phyloP scores from a whole-genome alignment of 2,329 filamentous ascomycete genomes.

The Penicillium fuscoglaucum region DNA sequence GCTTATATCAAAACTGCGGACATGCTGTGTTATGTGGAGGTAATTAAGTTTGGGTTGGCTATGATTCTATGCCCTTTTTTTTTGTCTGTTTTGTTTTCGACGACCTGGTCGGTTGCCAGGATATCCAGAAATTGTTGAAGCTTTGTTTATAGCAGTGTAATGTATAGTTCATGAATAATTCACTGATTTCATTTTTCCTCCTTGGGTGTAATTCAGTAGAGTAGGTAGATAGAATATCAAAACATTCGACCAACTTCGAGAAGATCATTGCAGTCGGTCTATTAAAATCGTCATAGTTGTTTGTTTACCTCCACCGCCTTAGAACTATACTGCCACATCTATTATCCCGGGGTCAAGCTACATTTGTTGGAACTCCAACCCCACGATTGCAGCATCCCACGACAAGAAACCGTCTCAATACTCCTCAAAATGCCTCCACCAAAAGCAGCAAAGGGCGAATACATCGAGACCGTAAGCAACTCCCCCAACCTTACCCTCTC shows the following conservation, averaged over 20 bases:
- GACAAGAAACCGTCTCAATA: neutral
- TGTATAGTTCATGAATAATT: conserved; percentile 16
- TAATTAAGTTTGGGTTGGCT: conserved; percentile 7
- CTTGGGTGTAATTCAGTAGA: neutral
- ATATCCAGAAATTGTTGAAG: conserved; percentile 26
- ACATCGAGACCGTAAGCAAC: conserved; percentile 83
- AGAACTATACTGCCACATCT: conserved; percentile 4
- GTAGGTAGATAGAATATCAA: neutral
- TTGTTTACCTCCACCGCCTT: conserved; percentile 5
- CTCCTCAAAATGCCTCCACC: conserved; percentile 62
- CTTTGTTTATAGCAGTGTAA: conserved; percentile 16
- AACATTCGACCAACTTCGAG: no score
- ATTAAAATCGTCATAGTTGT: neutral
- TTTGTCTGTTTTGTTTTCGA: conserved; percentile 18
- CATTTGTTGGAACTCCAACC: neutral
- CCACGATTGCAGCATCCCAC: neutral
- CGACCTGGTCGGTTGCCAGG: conserved; percentile 15
- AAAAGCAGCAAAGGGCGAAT: conserved; percentile 81
- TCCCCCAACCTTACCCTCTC: neutral
- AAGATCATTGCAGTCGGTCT: no score
- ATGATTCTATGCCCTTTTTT: conserved; percentile 13
- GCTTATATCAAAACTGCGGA: neutral
- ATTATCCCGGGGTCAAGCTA: conserved; percentile 1
- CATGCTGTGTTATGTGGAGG: neutral
- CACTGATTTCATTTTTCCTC: neutral